Base-by-base conservation (phyloP, 768 basidiomycete genomes). In the Panellus pusillus region DNA sequence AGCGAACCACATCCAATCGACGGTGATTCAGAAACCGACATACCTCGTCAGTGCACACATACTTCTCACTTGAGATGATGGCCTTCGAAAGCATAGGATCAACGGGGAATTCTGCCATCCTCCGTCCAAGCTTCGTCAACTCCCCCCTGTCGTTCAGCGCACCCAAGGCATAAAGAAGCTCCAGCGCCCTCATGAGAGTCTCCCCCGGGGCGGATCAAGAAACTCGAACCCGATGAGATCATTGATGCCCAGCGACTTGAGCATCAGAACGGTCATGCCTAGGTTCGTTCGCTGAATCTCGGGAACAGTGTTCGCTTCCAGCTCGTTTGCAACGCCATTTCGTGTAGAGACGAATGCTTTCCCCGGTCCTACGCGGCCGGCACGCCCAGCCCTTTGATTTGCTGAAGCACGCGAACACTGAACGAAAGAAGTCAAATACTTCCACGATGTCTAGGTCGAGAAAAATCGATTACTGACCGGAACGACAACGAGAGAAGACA, bases 251-350 rank as follows among this genome's bases (percentile, higher is more conserved):
- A 99, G 77, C 0, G 93, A 96, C 70, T 99, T 99, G 55, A 99
- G 82, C 61, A 98, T 73, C 15, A 99, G 77, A 5, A 99, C 95
- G 12, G 95, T 94, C 84, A 89, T 93, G 46, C 90, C 94, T 44
- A 99, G 75, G 66, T 98, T 99, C 17, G 97, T 98, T n/a, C 97
- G 85, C 65, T 98, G 97, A 51, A 99, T 99, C 71, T 99, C 97
- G 18, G 97, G 97, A 1, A 98, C 89, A 1, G 97, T 98, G 68
- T 97, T 96, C 62, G 93, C 91, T 65, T 98, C 93, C 39, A 99
- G 77, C 69, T 99, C 97, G 70, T 98, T 98, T 43, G 84, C 74
- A 88, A 99, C 0, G 97, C 97, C 95, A 98, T 69, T 98, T 98
- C 17, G 97, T 99, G 71, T 95, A 98, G 17, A 99, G 75, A n/a